phyloP scores from a whole-genome alignment of 78 protist species.

The Polysphondylium violaceum region DNA sequence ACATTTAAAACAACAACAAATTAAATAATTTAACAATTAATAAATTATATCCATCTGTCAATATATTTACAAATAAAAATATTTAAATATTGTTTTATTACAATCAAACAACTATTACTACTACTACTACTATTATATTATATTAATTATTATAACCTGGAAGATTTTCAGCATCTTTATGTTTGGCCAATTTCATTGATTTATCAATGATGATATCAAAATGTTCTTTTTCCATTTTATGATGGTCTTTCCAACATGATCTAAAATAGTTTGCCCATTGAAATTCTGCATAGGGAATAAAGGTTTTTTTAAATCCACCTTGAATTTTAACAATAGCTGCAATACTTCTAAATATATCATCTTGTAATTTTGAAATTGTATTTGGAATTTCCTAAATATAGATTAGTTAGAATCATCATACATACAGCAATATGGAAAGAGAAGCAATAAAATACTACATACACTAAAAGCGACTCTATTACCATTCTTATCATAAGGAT shows the following conservation, averaged over 20 bases:
- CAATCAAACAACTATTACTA: background rate
- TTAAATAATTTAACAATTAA: no score
- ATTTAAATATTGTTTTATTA: background rate
- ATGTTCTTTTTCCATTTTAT: background rate
- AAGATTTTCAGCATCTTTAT: constrained; percentile 15
- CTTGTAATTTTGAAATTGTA: constrained; percentile 9
- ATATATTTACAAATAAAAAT: no score
- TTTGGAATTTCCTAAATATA: constrained; percentile 24
- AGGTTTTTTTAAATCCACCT: constrained; percentile 77
- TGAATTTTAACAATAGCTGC: constrained; percentile 77
- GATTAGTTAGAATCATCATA: background rate
- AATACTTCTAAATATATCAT: constrained; percentile 60
- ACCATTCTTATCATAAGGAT: constrained; percentile 69
- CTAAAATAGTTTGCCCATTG: constrained; percentile 78
- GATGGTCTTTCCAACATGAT: background rate
- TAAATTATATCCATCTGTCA: no score
- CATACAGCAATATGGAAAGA: no score
- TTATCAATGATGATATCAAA: constrained; percentile 37
- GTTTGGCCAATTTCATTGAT: constrained; percentile 45
- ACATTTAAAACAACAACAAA: no score
- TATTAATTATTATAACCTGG: constrained; percentile 46
- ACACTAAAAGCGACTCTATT: constrained; percentile 33
- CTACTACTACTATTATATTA: background rate
- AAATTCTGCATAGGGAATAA: constrained; percentile 75
- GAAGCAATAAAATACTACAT: background rate